These are phyloP conservation scores for Chaetoscypha palmicola DNA, from an alignment of 2,329 filamentous ascomycete species.

Conservation along the genomic window DNA sequence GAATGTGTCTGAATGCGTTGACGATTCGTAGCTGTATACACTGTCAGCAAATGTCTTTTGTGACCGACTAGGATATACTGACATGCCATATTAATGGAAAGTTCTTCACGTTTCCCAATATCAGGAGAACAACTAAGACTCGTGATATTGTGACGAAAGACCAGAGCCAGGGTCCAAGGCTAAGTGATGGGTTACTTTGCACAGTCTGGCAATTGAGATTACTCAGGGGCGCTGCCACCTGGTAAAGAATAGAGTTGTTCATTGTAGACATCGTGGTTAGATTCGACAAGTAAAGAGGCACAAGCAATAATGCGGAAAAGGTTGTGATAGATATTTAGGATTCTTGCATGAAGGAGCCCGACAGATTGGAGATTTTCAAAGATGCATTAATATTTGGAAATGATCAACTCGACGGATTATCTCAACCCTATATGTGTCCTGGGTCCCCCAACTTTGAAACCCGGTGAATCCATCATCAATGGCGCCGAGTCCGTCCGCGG, in stretches of 20 bases:
- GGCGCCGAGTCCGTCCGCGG: not conserved
- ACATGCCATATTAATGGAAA: constrained; percentile 57
- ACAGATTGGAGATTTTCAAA: not conserved
- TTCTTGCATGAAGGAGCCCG: not conserved
- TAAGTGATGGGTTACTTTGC: no score
- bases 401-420: not conserved
- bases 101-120: constrained; percentile 49
- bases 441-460: not conserved
- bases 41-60: constrained; percentile 4
- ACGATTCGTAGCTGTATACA: constrained; percentile 29
- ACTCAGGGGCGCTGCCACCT: constrained; percentile 2
- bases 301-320: not conserved
- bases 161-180: no score
- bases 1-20: constrained; percentile 37
- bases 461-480: not conserved
- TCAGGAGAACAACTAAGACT: constrained; percentile 33
- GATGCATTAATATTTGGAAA: not conserved
- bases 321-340: not conserved
- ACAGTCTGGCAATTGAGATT: no score
- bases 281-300: not conserved
- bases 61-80: no score
- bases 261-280: constrained; percentile 4
- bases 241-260: constrained; percentile 6
- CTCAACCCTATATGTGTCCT: not conserved
- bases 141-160: constrained; percentile 30